Base-by-base conservation (phyloP, 305 asterid species). In the Fraxinus xanthoxyloides region DNA sequence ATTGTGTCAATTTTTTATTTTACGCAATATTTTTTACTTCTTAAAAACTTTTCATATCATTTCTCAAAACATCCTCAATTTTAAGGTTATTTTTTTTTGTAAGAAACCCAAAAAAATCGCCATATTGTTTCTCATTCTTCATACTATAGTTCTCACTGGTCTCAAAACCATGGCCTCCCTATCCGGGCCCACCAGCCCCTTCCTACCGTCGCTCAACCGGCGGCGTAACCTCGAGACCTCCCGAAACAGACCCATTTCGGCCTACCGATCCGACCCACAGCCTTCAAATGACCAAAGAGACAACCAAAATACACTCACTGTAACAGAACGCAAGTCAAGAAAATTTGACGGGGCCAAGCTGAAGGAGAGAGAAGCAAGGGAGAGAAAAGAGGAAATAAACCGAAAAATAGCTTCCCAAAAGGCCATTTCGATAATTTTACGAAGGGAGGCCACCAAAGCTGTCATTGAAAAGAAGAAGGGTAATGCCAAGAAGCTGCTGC, bases 371-470 rank as follows among this genome's bases (percentile, higher is more conserved):
- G 95, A 89, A 79, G 84, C 80, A 5, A 90, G 84, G 77, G 97
- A 90, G 84, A 92, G 89, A 79, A 92, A 89, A 78, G 97, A 89
- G 80, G 95, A 91, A 85, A 88, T 87, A 1, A 93, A 92, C 90
- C 80, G 90, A 75, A 93, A 95, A 78, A 88, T 93, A 80, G 98
- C 98, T 32, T 95, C 99, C 7, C 91, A 89, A 74, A 93, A 93
- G 85, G 97, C 98, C 17, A 86, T 95, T 31, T 95, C 99, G 0
- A 87, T 95, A 72, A 92, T 95, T 76, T 81, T 95, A 28, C 84
- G 99, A 79, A 89, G 99, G 85, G 98, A 95, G 85, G 99, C 99
- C 17, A 89, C 95, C 1, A 92, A 93, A 83, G 94, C 93, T 0
- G 94, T 93, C 15, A 89, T 95, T 51, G 97, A 95, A 36, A 95